Base-by-base conservation (phyloP, 2,329 filamentous ascomycete genomes). In the Lasiodiplodia sp. region DNA sequence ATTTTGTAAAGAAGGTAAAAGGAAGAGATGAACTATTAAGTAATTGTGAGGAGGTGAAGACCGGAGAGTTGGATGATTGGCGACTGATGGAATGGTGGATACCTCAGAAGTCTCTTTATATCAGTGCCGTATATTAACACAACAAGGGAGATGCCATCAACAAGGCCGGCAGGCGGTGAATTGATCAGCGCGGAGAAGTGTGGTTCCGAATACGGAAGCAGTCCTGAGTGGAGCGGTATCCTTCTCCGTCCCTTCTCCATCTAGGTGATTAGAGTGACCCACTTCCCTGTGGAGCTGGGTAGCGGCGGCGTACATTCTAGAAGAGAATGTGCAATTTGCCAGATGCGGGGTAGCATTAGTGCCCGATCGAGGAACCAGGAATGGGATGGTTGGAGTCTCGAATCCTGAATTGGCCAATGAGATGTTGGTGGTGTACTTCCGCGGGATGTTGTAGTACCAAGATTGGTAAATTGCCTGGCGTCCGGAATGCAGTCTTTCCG, bases 401-500 rank as follows among this genome's bases (percentile, higher is more conserved):
- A 25, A 34, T 38, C 14, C n/a, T 12, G 11, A 12, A 14, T 37
- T 23, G 28, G 28, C 44, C 25, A 49, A 52, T 12, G 12, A 25
- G 10, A 10, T 23, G 25, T 8, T 7, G 8, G 37, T 28, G 18
- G 25, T 4, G 14, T 6, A 6, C 8, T 4, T 52, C 60, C 25
- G 47, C 7, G 14, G n/a, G 25, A n/a, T 37, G 16, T 7, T 6
- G 18, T 47, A 3, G 28, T 6, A 18, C 18, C n/a, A 31, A 64
- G 10, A 7, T 23, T 18, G 47, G 60, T 23, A 64, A 52, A 64
- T 64, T 52, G n/a, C 4, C 7, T 25, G 60, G 37, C 60, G 47
- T n/a, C 34, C 47, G 60, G 60, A 49, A 64, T 40, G 28, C 60
- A 64, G n/a, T 31, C 11, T 52, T 64, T 28, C 60, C 60, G 60